Base-by-base conservation (phyloP, 441 rosid species). In the Dalechampia spathulata region DNA sequence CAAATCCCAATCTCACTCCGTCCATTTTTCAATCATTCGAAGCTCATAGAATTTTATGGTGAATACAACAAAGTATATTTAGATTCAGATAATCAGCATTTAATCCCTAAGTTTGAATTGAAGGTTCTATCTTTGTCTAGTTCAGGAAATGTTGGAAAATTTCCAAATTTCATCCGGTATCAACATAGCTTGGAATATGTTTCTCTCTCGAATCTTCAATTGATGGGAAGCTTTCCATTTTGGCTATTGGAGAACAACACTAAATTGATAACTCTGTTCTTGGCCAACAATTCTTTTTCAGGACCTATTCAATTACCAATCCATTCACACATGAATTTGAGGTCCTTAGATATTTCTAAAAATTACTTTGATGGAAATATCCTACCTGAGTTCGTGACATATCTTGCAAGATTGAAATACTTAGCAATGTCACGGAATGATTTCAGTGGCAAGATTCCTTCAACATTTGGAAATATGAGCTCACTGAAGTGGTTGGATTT, bases 231-330 rank as follows among this genome's bases (percentile, higher is more conserved):
- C 23, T 67, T 72, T 72, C 75, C 72, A 14, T 8, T 20, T 34
- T 64, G 78, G 78, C 64, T 75, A 55, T 25, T 70, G 30, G 52
- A 64, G 5, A 75, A 72, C 54, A 72, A 75, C 39, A 66, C 64
- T 2, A 10, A 48, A 0, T 27, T 76, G 4, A 0, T 1, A 0
- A 0, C 0, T 0, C 60, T 72, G 30, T 0, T 0, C 17, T 34
- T 72, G 1, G 4, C 0, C 23, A 61, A 66, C 25, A 54, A 30
- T 17, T 50, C 72, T 41, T 47, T 72, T 2, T 55, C 49, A 19
- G 49, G 76, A 9, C 26, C 42, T 48, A 2, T 72, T 0, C 46
- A 0, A 0, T 19, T 72, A 26, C 63, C 69, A 48, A 17, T 2
- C 55, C 53, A 58, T 54, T 12, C 55, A 19, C 43, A 38, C 16